These are phyloP conservation scores for Suillus sp. DNA, from an alignment of 768 basidiomycete genomes.

Conservation along the genomic window DNA sequence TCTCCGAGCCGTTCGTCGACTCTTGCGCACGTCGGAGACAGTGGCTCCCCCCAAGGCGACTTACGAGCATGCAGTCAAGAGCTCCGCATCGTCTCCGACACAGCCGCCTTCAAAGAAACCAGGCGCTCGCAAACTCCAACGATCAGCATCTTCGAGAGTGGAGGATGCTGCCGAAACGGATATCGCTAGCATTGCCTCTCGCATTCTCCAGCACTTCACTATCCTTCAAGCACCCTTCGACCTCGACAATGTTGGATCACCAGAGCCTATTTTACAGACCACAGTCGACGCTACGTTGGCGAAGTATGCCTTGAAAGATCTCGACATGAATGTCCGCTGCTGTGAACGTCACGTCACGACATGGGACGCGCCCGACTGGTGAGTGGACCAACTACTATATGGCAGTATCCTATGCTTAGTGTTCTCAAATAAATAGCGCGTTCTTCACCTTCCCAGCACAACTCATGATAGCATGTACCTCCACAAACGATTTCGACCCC, in stretches of 20 bases:
- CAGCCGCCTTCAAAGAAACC: not conserved
- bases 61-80: not conserved
- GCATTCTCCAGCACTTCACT: not conserved
- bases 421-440: not conserved
- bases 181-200: not conserved
- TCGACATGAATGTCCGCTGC: slow-evolving; percentile 19
- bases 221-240: not conserved
- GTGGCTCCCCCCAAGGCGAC: not conserved
- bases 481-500: slow-evolving; percentile 13
- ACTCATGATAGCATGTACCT: slow-evolving; percentile 25
- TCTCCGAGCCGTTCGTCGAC: not conserved
- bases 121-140: not conserved
- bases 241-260: not conserved
- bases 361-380: slow-evolving; percentile 29
- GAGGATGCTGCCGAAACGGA: not conserved
- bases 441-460: slow-evolving; percentile 26
- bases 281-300: too few species aligned
- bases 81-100: not conserved
- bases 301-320: slow-evolving; percentile 11
- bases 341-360: slow-evolving; percentile 22
- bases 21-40: not conserved
- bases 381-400: slow-evolving; percentile 10
- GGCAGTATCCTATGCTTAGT: not conserved
- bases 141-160: not conserved
- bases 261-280: not conserved